phyloP scores from a whole-genome alignment of 805 yeast species.

The Saturnispora kantuleensis region DNA sequence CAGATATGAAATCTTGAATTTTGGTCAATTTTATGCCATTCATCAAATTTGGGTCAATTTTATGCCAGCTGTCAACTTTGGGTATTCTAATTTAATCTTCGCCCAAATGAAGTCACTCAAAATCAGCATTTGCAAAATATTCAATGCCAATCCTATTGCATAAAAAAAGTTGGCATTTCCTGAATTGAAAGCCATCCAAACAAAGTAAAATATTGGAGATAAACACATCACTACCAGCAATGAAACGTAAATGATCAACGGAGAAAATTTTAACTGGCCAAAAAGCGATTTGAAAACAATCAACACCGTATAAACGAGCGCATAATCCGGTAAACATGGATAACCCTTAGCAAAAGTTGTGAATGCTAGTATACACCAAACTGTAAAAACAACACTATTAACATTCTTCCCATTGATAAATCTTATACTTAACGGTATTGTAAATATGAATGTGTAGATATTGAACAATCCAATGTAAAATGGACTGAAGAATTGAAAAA shows the following conservation, averaged over 20 bases:
- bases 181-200: conserved; percentile 90
- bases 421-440: conserved; percentile 66
- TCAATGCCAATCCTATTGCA: conserved; percentile 80
- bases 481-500: conserved; percentile 80
- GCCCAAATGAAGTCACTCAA: conserved; percentile 80
- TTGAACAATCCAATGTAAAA: conserved; percentile 83
- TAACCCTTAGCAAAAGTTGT: conserved; percentile 68
- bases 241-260: conserved; percentile 21
- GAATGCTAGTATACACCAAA: conserved; percentile 32
- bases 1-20: background rate
- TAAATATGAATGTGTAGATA: conserved; percentile 53
- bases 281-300: conserved; percentile 23
- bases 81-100: conserved; percentile 56
- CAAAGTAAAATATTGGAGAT: conserved; percentile 82
- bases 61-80: conserved; percentile 19
- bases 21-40: background rate
- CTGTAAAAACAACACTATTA: conserved; percentile 23
- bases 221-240: conserved; percentile 37
- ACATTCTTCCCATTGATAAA: conserved; percentile 26
- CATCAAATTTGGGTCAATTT: conserved; percentile 38
- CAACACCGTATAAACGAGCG: conserved; percentile 25
- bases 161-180: conserved; percentile 96
- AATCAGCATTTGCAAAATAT: conserved; percentile 56
- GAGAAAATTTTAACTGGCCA: conserved; percentile 21
- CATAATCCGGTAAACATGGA: conserved; percentile 76